Evolutionary conservation across 139 green algal genomes (phyloP), one percentile per base, ranked within the genome.

Genomic region (Micractinium conductrix): DNA sequence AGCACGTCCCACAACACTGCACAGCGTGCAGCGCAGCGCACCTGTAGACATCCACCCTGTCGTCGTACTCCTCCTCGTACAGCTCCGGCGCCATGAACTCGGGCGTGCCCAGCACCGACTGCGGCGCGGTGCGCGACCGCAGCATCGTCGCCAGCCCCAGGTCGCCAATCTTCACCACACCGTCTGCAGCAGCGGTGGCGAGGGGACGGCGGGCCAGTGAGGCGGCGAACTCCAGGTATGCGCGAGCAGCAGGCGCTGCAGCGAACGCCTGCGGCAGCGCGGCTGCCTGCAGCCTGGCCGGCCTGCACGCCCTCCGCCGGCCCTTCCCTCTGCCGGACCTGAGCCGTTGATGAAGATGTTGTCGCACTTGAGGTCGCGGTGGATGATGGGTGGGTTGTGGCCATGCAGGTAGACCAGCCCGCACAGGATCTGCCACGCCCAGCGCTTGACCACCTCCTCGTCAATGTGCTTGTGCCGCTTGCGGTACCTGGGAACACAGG

Each of bases 11-110:
- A 19, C 65, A 12, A 10, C 48, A 62, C 7, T 21, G 10, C 53
- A 62, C 53, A 21, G 8, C 53, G 7, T 62, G 5, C 53, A 30
- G 6, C 24, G 53, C 53, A 62, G 8, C 53, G 53, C 76, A 82
- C 76, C 76, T 89, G 88, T 96, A 96, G n/a, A 99, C 97, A 85
- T 99, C 97, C 44, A 99, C 97, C 55, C 97, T 95, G 89, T 99
- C 97, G 79, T 99, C 93, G 78, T 99, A 99, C 75, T 99, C 94
- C 90, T 99, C 97, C 79, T 99, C 96, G 65, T 99, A 99, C 85
- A 99, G 94, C 93, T 99, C 97, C 21, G 95, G 97, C 10, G 97
- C 97, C 97, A 99, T 99, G 92, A 99, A 99, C 89, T 99, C 95
- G 37, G 96, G 96, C 12, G 96, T 98, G 75, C 96, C 97, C 78